Evolutionary conservation across 2,329 filamentous ascomycete genomes (phyloP).

Genomic region (Septoria linicola): DNA sequence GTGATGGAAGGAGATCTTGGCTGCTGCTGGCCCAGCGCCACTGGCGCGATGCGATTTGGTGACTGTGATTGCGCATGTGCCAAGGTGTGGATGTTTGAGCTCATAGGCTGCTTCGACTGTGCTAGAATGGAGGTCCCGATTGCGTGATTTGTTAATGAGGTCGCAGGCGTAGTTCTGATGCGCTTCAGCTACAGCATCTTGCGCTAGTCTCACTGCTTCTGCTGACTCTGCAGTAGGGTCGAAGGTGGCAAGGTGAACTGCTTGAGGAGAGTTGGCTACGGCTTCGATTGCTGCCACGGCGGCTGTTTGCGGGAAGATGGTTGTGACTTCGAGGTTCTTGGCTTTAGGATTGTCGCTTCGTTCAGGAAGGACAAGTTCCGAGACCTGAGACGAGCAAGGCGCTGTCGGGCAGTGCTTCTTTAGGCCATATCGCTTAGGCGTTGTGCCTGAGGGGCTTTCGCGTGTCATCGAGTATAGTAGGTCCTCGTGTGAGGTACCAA

Average conservation of each 20-base stretch:
- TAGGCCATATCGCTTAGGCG: conserved; percentile 27
- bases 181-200: conserved; percentile 59
- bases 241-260: conserved; percentile 58
- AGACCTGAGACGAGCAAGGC: conserved; percentile 24
- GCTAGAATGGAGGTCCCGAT: conserved; percentile 28
- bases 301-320: conserved; percentile 50
- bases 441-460: conserved; percentile 6
- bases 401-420: conserved; percentile 29
- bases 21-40: conserved; percentile 19
- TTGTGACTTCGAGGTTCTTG: conserved; percentile 17
- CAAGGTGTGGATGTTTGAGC: conserved; percentile 48
- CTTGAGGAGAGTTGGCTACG: conserved; percentile 47
- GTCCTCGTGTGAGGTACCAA: conserved; percentile 27
- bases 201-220: conserved; percentile 60
- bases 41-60: conserved; percentile 33
- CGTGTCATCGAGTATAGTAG: conserved; percentile 33
- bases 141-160: conserved; percentile 60
- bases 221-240: conserved; percentile 66
- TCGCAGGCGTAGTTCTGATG: conserved; percentile 69
- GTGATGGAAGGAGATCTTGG: conserved; percentile 40
- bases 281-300: conserved; percentile 48
- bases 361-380: conserved; percentile 29
- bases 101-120: conserved; percentile 42
- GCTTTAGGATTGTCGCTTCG: conserved; percentile 1
- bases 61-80: conserved; percentile 45